Evolutionary conservation across 176 grass and related monocot species (phyloP).

Genomic region (Carex pumila): DNA sequence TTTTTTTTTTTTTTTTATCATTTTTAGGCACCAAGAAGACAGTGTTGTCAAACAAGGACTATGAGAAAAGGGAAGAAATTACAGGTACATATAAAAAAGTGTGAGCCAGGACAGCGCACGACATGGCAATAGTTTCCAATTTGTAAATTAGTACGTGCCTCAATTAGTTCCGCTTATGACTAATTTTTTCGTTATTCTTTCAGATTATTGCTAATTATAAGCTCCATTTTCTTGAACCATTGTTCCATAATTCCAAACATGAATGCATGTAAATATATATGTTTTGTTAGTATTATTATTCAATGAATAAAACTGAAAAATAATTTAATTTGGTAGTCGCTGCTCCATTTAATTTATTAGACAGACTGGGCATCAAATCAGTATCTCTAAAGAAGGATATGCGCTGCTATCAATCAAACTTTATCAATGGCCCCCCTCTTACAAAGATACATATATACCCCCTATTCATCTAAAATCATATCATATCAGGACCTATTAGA

Average conservation of each 20-base stretch:
- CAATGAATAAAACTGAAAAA: no score
- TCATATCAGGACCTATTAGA: no score
- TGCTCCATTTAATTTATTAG: no score
- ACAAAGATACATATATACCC: no score
- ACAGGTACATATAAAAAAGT: constrained; percentile 53
- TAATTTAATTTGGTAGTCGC: no score
- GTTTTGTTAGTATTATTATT: no score
- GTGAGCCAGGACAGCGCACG: constrained; percentile 43
- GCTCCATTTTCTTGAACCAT: background rate
- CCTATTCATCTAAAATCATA: no score
- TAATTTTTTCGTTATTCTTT: background rate
- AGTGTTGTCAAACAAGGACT: constrained; percentile 55
- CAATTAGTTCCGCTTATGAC: background rate
- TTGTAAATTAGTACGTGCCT: background rate
- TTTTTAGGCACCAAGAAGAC: constrained; percentile 70
- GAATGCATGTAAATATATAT: no score
- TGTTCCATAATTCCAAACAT: background rate
- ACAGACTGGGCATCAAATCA: no score
- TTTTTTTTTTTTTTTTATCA: background rate
- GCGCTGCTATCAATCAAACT: no score
- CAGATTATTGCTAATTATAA: background rate
- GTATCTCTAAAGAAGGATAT: no score
- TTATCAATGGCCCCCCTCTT: no score
- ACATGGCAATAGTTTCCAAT: constrained; percentile 4
- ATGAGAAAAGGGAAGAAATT: constrained; percentile 37